Evolutionary conservation across 257 asterid genomes (phyloP), one percentile per base, ranked within the genome.

Genomic region (Lithospermum erythrorhizon): DNA sequence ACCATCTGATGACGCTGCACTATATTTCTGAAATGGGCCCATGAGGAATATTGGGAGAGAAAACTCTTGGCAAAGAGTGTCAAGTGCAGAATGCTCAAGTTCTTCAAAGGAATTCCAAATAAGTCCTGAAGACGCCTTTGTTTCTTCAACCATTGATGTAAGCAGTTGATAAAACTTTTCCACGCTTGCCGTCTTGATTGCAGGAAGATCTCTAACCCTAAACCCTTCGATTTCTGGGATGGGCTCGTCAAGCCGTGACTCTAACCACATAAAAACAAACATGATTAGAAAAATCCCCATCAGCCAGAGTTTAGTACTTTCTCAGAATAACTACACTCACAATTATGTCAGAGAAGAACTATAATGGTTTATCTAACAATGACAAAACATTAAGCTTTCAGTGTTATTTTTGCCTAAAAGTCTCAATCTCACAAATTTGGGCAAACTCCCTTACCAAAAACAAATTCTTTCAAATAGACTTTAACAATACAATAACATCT

Each of bases 21-120:
- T 57, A 49, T 57, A 73, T 51, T 77, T 79, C 69, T 75, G 87
- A 57, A 80, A 78, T 5, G 86, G 86, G 48, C 86, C 86, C 15
- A 78, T 56, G 6, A 79, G 61, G 59, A 77, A 78, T 35, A 65
- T 62, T 51, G 82, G 81, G 61, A 76, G 65, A 18, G 57, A 47
- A 56, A 81, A 76, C 6, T 75, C 68, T 24, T 75, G 68, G 45
- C 58, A 20, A 7, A 66, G 72, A 67, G 71, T 66, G 23, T 51
- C 17, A 1, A 81, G 54, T 8, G 78, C 62, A 7, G 61, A 11
- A 41, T 74, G 72, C 54, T 84, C 90, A 6, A 80, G 84, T 49
- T 80, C 80, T 70, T 73, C 60, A 25, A 78, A 74, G 6, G 87
- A 65, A 72, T 81, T 81, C 69, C 65, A 66, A 30, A 83, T 80